These are phyloP conservation scores for Phytophthora hybrid DNA, from an alignment of 352 stramenopile species.

Conservation along the genomic window DNA sequence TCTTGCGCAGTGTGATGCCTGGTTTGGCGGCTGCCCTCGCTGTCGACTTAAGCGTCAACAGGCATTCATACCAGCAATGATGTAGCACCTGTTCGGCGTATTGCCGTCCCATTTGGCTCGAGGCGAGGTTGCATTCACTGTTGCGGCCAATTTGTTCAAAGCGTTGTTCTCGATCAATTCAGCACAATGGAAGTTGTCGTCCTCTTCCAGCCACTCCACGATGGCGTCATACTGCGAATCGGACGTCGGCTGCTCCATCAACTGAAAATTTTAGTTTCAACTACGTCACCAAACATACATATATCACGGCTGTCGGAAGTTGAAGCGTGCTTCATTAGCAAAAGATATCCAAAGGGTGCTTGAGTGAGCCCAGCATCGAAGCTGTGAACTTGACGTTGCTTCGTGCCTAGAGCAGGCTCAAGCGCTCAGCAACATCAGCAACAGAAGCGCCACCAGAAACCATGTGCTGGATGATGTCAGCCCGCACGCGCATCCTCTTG, in stretches of 20 bases:
- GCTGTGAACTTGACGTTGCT: not conserved
- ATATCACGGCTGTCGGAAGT: not conserved
- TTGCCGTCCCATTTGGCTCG: constrained; percentile 10
- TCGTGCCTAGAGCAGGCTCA: constrained; percentile 21
- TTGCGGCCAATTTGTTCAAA: constrained; percentile 11
- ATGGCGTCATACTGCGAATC: constrained; percentile 13
- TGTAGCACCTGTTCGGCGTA: constrained; percentile 20
- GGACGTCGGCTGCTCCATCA: constrained; percentile 4
- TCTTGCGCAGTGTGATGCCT: constrained; percentile 4
- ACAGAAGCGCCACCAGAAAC: constrained; percentile 22
- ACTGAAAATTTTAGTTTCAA: not conserved
- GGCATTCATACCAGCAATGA: not conserved
- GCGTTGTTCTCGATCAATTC: constrained; percentile 9
- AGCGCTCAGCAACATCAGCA: constrained; percentile 20
- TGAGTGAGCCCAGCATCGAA: not conserved
- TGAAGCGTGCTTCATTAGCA: constrained; percentile 1
- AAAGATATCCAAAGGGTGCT: not conserved
- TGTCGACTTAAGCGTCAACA: constrained; percentile 14
- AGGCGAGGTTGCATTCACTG: constrained; percentile 11
- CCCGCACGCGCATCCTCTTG: constrained; percentile 30
- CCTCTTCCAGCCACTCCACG: constrained; percentile 19
- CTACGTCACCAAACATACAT: not conserved
- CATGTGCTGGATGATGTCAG: constrained; percentile 35
- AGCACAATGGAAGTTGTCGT: constrained; percentile 18
- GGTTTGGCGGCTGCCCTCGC: constrained; percentile 4